These are phyloP conservation scores for Candida hungchunana DNA, from an alignment of 805 yeast genomes.

Conservation along the genomic window DNA sequence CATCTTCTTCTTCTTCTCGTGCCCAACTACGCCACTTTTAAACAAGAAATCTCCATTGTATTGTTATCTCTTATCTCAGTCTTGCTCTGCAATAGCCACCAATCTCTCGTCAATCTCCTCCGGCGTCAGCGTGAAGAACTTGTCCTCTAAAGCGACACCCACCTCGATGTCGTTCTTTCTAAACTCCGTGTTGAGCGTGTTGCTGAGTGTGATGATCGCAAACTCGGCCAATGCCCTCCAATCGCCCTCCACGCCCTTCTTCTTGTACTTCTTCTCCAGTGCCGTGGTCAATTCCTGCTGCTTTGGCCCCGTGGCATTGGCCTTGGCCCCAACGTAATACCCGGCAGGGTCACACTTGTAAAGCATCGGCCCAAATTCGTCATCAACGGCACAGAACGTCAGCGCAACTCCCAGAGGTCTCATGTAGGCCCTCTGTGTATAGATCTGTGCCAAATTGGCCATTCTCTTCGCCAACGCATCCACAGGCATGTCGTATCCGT, in stretches of 20 bases:
- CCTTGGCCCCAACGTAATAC: conserved; percentile 84
- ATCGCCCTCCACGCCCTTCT: conserved; percentile 66
- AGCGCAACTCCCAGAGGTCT: conserved; percentile 94
- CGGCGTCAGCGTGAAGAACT: conserved; percentile 67
- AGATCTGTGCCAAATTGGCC: conserved; percentile 93
- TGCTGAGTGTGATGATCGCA: conserved; percentile 81
- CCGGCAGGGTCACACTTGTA: conserved; percentile 98
- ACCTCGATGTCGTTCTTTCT: conserved; percentile 90
- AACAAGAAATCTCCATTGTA: not conserved
- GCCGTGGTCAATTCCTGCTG: conserved; percentile 92
- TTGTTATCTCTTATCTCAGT: conserved; percentile 35
- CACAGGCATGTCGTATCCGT: conserved; percentile 96
- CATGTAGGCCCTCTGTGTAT: conserved; percentile 98
- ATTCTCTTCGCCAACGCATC: conserved; percentile 89
- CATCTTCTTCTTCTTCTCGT: too few relatives aligned
- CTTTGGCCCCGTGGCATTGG: conserved; percentile 94
- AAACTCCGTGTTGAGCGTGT: conserved; percentile 87
- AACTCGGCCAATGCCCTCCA: conserved; percentile 89
- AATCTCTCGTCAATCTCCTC: conserved; percentile 94
- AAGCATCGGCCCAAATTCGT: conserved; percentile 82
- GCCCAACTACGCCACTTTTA: too few relatives aligned
- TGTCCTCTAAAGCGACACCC: conserved; percentile 74
- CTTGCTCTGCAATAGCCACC: conserved; percentile 94
- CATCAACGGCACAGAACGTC: conserved; percentile 85
- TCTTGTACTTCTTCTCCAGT: conserved; percentile 86